A percentile compares a stretch with the other conserved stretches of the same genome.
phyloP scores from a whole-genome alignment of 495 filamentous ascomycete species.

The Sabuloglossum arenarium region DNA sequence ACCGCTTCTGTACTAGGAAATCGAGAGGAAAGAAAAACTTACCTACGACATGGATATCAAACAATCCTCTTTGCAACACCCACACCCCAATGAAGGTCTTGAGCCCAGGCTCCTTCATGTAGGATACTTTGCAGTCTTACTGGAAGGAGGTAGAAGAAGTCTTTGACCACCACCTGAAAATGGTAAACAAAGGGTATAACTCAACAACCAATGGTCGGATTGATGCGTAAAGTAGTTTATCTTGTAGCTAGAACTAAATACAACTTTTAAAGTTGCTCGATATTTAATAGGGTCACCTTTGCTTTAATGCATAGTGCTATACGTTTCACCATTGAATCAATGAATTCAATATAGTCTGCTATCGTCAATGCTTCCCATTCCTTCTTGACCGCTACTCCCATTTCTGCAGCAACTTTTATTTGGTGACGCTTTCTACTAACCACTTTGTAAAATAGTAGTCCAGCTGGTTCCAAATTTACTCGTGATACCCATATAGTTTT shows the following conservation, averaged over 20 bases:
- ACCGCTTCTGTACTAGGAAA: too few species aligned
- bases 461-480: too few species aligned
- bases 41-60: too few species aligned
- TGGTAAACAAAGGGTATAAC: background rate
- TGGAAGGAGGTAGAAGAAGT: too few species aligned
- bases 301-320: background rate
- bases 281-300: background rate
- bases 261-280: background rate
- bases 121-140: too few species aligned
- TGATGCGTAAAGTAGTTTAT: background rate
- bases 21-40: too few species aligned
- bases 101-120: too few species aligned
- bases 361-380: background rate
- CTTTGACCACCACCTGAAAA: background rate
- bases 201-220: background rate
- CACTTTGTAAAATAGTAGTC: too few species aligned
- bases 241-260: background rate
- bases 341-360: background rate
- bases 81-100: too few species aligned
- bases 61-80: too few species aligned
- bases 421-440: background rate
- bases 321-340: background rate
- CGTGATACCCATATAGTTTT: background rate
- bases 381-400: background rate
- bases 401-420: background rate